Evolutionary conservation across 371 early-diverging fungal genomes (phyloP).

Genomic region (Mucor plumbeus): DNA sequence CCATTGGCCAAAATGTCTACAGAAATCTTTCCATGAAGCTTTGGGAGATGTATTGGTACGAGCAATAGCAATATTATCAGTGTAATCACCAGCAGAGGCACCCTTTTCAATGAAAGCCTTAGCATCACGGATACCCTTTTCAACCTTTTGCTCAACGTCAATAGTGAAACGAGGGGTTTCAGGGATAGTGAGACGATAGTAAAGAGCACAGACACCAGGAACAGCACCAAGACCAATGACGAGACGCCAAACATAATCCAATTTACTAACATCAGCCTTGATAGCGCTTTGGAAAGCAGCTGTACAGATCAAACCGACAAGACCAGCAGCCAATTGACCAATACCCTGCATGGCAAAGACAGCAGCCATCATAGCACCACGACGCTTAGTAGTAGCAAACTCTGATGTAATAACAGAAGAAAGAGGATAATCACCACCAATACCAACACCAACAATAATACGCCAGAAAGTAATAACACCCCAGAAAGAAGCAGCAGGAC

Average conservation of each 20-base stretch:
- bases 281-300: slow-evolving; percentile 63
- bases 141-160: slow-evolving; percentile 72
- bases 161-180: slow-evolving; percentile 86
- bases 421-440: slow-evolving; percentile 82
- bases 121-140: slow-evolving; percentile 61
- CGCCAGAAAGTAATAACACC: slow-evolving; percentile 79
- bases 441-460: slow-evolving; percentile 76
- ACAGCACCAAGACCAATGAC: slow-evolving; percentile 73
- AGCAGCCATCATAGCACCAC: slow-evolving; percentile 85
- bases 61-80: slow-evolving; percentile 36
- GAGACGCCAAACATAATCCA: slow-evolving; percentile 85
- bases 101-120: slow-evolving; percentile 48
- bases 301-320: slow-evolving; percentile 68
- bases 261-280: slow-evolving; percentile 49
- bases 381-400: slow-evolving; percentile 74
- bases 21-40: slow-evolving; percentile 64
- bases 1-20: slow-evolving; percentile 61
- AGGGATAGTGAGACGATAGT: slow-evolving; percentile 84
- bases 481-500: slow-evolving; percentile 62
- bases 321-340: slow-evolving; percentile 73
- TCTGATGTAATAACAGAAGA: slow-evolving; percentile 85
- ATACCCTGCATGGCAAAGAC: slow-evolving; percentile 91
- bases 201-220: slow-evolving; percentile 65
- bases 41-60: slow-evolving; percentile 32
- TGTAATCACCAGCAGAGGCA: slow-evolving; percentile 41